Percentiles rank a stretch among this genome's conserved stretches.
phyloP scores from a whole-genome alignment of 148 eudicot genomes.

The Vaccinium myrtillus region DNA sequence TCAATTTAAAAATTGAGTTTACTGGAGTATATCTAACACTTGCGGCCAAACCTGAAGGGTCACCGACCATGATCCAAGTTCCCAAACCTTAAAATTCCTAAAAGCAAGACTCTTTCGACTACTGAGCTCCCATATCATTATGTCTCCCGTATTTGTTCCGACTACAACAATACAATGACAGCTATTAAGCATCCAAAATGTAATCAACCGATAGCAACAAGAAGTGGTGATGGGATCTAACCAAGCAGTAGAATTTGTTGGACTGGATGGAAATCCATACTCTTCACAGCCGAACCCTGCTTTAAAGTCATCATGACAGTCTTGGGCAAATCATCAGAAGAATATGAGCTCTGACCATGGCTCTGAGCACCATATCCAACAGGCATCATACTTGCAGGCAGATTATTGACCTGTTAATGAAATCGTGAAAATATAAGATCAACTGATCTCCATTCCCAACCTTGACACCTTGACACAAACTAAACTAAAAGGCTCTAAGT shows the following conservation, averaged over 20 bases:
- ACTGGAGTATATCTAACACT: neutral
- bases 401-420: conserved; percentile 54
- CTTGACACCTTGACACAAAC: neutral
- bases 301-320: conserved; percentile 61
- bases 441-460: neutral
- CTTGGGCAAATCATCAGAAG: conserved; percentile 81
- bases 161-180: conserved; percentile 36
- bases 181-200: conserved; percentile 2
- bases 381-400: conserved; percentile 72
- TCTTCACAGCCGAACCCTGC: conserved; percentile 84
- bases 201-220: neutral
- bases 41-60: conserved; percentile 56
- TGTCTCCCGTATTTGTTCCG: conserved; percentile 82
- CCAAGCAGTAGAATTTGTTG: conserved; percentile 86
- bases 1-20: neutral
- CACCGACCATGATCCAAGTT: conserved; percentile 53
- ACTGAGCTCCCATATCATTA: conserved; percentile 86
- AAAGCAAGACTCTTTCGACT: conserved; percentile 63
- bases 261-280: conserved; percentile 90
- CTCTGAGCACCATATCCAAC: conserved; percentile 59
- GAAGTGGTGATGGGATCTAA: conserved; percentile 26
- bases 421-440: conserved; percentile 21
- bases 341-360: conserved; percentile 74
- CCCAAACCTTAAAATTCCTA: conserved; percentile 86
- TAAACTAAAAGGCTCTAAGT: neutral